Evolutionary conservation across 768 basidiomycete species (phyloP), one percentile per base, ranked within the genome.

Genomic region (Chlorophyllum brunneum): DNA sequence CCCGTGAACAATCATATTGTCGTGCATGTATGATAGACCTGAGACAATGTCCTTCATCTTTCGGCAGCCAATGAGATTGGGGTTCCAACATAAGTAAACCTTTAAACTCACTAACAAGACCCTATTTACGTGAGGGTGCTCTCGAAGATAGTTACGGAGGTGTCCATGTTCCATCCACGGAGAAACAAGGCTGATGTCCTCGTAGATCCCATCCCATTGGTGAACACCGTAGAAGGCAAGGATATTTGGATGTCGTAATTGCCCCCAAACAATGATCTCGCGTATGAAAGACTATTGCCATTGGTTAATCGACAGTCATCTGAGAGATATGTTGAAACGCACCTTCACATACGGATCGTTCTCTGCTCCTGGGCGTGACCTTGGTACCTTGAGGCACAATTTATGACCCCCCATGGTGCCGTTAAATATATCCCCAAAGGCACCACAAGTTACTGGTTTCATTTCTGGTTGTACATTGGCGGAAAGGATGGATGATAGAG

Each of bases 121-220:
- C 18, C 53, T 38, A 26, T 40, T 23, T 3, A 24, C 41, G 1
- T 49, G n/a, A 3, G 55, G 48, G 27, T 31, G 13, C 1, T 5
- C 2, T 13, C 18, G 16, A 27, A 57, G 27, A 40, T 57, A 54
- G 13, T 54, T 53, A 7, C 7, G 13, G 16, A 57, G 4, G n/a
- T 38, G 54, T 23, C 56, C 56, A 38, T 54, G 49, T n/a, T 45
- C 56, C 53, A 57, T 57, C 56, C 56, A 57, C 1, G 56, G 56
- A 2, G 56, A 57, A 1, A 54, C 42, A 15, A 57, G 44, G 27
- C 56, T 49, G 2, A 54, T 13, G 53, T 36, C n/a, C 3, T 31
- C 22, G 13, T 27, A 11, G 3, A 15, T 18, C n/a, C 40, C 46
- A 5, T 33, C 36, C 23, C 42, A 31, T 1, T 46, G 36, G 38